Evolutionary conservation across 192 early-diverging fungal species (phyloP).

Genomic region (Spizellomyces punctatus): DNA sequence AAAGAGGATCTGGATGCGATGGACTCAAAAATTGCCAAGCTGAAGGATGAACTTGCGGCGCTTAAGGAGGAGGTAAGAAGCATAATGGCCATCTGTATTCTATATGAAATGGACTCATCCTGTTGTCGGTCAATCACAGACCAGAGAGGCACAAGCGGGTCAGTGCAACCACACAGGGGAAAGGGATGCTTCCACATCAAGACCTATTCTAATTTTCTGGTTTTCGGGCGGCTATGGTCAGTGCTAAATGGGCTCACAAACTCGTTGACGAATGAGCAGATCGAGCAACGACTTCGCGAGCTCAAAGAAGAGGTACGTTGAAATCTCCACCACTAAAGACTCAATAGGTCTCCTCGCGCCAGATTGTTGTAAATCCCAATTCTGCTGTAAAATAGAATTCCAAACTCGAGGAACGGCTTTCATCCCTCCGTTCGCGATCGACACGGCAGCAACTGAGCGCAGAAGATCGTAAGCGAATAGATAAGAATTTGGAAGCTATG

Average conservation of each 20-base stretch:
- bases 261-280: conserved; percentile 28
- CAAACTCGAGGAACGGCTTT: conserved; percentile 23
- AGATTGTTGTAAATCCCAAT: background rate
- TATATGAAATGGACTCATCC: too few species aligned
- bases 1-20: conserved; percentile 33
- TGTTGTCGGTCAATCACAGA: background rate
- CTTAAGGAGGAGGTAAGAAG: conserved; percentile 20
- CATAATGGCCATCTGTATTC: background rate
- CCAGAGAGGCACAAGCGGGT: conserved; percentile 27
- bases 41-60: conserved; percentile 26
- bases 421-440: conserved; percentile 26
- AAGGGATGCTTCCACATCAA: too few species aligned
- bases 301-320: conserved; percentile 28
- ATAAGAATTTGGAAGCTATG: conserved; percentile 40
- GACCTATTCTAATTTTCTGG: too few species aligned
- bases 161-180: background rate
- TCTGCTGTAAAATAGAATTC: conserved; percentile 24
- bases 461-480: conserved; percentile 34
- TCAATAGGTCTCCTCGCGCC: background rate
- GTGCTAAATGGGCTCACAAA: conserved; percentile 19
- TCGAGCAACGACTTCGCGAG: conserved; percentile 8
- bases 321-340: background rate
- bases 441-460: conserved; percentile 21
- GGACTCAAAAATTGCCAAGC: conserved; percentile 23
- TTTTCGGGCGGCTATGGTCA: background rate